phyloP scores from a whole-genome alignment of 176 grass and related monocot genomes.

The Oryza officinalis region DNA sequence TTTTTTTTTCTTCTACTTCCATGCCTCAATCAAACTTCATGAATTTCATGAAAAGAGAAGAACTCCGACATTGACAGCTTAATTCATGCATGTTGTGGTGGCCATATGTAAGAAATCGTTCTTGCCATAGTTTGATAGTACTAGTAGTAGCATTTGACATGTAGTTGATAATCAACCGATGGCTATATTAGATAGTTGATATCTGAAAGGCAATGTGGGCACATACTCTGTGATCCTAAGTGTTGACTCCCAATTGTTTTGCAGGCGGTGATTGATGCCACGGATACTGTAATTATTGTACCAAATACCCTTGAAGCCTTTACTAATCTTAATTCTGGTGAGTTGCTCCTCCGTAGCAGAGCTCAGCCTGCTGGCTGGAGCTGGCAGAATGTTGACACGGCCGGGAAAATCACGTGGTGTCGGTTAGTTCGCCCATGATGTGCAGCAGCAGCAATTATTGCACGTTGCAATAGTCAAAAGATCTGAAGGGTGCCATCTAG shows the following conservation, averaged over 20 bases:
- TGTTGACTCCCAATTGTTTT: background rate
- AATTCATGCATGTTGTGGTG: background rate
- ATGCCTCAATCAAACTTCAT: background rate
- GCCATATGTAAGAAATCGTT: background rate
- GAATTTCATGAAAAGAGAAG: background rate
- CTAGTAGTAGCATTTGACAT: background rate
- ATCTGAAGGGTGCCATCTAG: background rate
- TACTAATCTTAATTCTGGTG: background rate
- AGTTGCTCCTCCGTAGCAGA: slow-evolving; percentile 8
- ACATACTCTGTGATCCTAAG: background rate
- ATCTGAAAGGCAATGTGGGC: background rate
- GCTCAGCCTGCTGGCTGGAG: background rate
- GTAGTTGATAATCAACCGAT: background rate
- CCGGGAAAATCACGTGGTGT: background rate
- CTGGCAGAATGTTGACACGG: background rate
- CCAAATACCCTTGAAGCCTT: slow-evolving; percentile 37
- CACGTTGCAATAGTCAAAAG: slow-evolving; percentile 1
- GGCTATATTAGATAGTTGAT: background rate
- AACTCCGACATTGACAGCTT: background rate
- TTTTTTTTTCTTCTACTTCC: background rate
- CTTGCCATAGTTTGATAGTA: background rate
- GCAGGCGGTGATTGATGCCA: slow-evolving; percentile 46
- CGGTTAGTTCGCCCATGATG: background rate
- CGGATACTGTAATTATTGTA: slow-evolving; percentile 42
- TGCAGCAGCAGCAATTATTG: background rate